These are phyloP conservation scores for Fusarium nelsonii DNA, from an alignment of 2,329 filamentous ascomycete genomes.

Conservation along the genomic window DNA sequence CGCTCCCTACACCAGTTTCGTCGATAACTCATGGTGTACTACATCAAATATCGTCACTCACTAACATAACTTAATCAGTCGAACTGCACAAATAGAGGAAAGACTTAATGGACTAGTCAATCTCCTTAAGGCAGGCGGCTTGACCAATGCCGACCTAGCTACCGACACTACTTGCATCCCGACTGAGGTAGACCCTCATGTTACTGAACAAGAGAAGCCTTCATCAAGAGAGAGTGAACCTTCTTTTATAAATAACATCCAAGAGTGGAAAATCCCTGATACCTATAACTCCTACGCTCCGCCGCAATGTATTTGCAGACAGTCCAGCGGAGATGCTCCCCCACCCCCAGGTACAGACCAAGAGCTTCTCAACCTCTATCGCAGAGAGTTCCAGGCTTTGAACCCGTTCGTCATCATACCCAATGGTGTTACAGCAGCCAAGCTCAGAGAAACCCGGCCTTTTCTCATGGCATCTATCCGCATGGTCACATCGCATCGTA, in stretches of 20 bases:
- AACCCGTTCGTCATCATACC: constrained; percentile 64
- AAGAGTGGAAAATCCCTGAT: constrained; percentile 53
- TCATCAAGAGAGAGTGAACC: constrained; percentile 34
- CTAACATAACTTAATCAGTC: constrained; percentile 50
- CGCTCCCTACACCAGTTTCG: not conserved
- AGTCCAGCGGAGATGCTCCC: constrained; percentile 55
- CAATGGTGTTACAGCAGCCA: constrained; percentile 50
- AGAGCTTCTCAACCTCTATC: constrained; percentile 59
- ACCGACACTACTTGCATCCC: constrained; percentile 48
- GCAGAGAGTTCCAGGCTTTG: constrained; percentile 56
- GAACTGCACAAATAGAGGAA: constrained; percentile 64
- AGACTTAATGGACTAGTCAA: constrained; percentile 63
- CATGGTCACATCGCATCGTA: constrained; percentile 63
- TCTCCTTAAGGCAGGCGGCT: constrained; percentile 59
- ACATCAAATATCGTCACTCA: not conserved
- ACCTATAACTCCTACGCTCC: constrained; percentile 62
- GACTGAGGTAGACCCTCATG: constrained; percentile 45
- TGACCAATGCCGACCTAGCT: constrained; percentile 44
- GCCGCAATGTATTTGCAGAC: constrained; percentile 61
- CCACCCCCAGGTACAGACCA: constrained; percentile 61
- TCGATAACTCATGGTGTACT: not conserved
- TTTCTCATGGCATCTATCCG: constrained; percentile 64
- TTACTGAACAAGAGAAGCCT: constrained; percentile 45
- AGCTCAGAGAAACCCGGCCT: constrained; percentile 57
- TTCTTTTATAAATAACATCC: constrained; percentile 26